These are phyloP conservation scores for Suhomyces sp. DNA, from an alignment of 805 yeast species.

Conservation along the genomic window DNA sequence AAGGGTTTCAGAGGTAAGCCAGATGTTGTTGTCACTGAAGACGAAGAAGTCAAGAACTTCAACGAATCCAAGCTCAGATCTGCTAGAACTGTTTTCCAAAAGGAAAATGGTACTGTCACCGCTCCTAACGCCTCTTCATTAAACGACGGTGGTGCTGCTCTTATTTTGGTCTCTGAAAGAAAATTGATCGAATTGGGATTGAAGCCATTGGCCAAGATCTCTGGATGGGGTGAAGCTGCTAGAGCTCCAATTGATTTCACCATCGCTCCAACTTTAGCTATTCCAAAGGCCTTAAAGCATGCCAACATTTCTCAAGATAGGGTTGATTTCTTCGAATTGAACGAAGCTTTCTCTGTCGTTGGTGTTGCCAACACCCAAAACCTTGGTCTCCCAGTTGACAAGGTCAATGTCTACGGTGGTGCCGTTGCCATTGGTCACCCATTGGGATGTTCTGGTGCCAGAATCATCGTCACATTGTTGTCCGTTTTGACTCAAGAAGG, in stretches of 20 bases:
- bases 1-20: conserved; percentile 91
- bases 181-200: conserved; percentile 83
- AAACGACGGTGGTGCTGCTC: conserved; percentile 98
- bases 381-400: conserved; percentile 58
- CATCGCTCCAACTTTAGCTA: conserved; percentile 91
- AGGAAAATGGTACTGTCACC: conserved; percentile 92
- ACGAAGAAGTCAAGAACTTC: conserved; percentile 81
- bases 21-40: conserved; percentile 65
- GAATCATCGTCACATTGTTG: conserved; percentile 83
- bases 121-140: conserved; percentile 96
- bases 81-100: conserved; percentile 94
- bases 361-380: conserved; percentile 86
- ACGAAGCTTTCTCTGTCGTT: conserved; percentile 97
- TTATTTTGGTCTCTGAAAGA: conserved; percentile 78
- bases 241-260: conserved; percentile 94
- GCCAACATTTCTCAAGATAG: conserved; percentile 65
- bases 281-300: conserved; percentile 92
- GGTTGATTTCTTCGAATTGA: conserved; percentile 90
- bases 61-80: conserved; percentile 72
- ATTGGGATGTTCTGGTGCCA: conserved; percentile 93
- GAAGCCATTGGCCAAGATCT: conserved; percentile 84
- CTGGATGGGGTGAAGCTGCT: conserved; percentile 99
- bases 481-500: conserved; percentile 81
- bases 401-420: conserved; percentile 90
- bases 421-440: conserved; percentile 97